These are phyloP conservation scores for Dissophora globulifera DNA, from an alignment of 192 early-diverging fungal species.

Conservation along the genomic window DNA sequence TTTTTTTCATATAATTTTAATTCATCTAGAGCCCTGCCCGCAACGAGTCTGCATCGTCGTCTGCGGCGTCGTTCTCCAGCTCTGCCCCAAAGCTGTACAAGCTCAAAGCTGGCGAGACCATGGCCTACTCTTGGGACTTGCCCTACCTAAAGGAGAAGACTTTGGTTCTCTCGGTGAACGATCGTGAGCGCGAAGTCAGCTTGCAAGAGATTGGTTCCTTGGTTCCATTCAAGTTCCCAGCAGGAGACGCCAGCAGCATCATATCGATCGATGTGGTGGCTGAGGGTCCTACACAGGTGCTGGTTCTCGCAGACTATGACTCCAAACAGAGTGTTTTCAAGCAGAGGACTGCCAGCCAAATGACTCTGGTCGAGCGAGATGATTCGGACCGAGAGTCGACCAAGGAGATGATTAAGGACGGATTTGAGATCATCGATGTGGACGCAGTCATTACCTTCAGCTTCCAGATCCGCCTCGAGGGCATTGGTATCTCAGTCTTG, in stretches of 20 bases:
- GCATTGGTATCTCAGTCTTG: slow-evolving; percentile 93
- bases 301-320: slow-evolving; percentile 74
- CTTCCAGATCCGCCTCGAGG: slow-evolving; percentile 80
- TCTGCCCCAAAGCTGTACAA: slow-evolving; percentile 58
- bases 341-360: slow-evolving; percentile 41
- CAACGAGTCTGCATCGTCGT: slow-evolving; percentile 20
- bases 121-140: slow-evolving; percentile 92
- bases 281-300: slow-evolving; percentile 71
- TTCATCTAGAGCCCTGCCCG: slow-evolving; percentile 15
- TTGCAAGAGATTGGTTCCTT: slow-evolving; percentile 91
- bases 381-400: slow-evolving; percentile 4
- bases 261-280: slow-evolving; percentile 83
- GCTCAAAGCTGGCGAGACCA: slow-evolving; percentile 62
- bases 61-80: slow-evolving; percentile 39
- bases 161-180: slow-evolving; percentile 81
- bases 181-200: slow-evolving; percentile 81
- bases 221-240: slow-evolving; percentile 84
- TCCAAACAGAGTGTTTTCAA: slow-evolving; percentile 73
- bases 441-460: slow-evolving; percentile 62
- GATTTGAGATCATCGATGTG: slow-evolving; percentile 65
- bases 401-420: slow-evolving; percentile 48
- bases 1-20: background rate
- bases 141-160: slow-evolving; percentile 79
- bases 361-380: slow-evolving; percentile 20
- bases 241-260: slow-evolving; percentile 57